phyloP scores from a whole-genome alignment of 768 basidiomycete genomes.

The Rhizopogon rudus region DNA sequence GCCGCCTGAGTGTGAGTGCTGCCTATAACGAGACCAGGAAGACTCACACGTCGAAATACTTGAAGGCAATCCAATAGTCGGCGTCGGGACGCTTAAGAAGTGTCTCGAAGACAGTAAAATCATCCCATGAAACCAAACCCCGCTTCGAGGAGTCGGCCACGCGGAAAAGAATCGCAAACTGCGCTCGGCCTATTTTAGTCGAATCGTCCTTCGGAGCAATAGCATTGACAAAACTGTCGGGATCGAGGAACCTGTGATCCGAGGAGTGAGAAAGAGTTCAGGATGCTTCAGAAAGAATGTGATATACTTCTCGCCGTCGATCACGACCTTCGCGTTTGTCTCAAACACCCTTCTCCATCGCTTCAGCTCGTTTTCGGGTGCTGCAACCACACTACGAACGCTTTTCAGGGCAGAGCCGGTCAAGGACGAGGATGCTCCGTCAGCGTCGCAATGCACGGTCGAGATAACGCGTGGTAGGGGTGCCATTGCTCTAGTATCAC shows the following conservation, averaged over 20 bases:
- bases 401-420: slow-evolving; percentile 53
- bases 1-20: slow-evolving; percentile 5
- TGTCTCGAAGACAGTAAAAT: slow-evolving; percentile 94
- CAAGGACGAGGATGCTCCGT: slow-evolving; percentile 35
- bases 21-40: not conserved
- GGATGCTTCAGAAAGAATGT: slow-evolving; percentile 14
- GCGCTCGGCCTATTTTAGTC: slow-evolving; percentile 78
- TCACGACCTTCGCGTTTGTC: slow-evolving; percentile 59
- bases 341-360: slow-evolving; percentile 91
- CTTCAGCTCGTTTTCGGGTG: slow-evolving; percentile 79
- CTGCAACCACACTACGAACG: slow-evolving; percentile 62
- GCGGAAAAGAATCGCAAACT: slow-evolving; percentile 86
- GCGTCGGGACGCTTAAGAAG: slow-evolving; percentile 91
- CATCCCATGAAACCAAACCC: slow-evolving; percentile 87
- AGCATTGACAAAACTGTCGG: slow-evolving; percentile 89
- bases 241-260: slow-evolving; percentile 70
- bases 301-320: slow-evolving; percentile 80
- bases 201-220: slow-evolving; percentile 87
- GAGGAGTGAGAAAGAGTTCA: slow-evolving; percentile 2
- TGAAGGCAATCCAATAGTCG: slow-evolving; percentile 95
- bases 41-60: slow-evolving; percentile 90
- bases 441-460: slow-evolving; percentile 50
- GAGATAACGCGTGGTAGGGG: slow-evolving; percentile 39
- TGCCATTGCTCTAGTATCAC: slow-evolving; percentile 27
- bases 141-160: slow-evolving; percentile 78